Base-by-base conservation (phyloP, 2,329 filamentous ascomycete genomes). In the Sordariomycetes sp. region DNA sequence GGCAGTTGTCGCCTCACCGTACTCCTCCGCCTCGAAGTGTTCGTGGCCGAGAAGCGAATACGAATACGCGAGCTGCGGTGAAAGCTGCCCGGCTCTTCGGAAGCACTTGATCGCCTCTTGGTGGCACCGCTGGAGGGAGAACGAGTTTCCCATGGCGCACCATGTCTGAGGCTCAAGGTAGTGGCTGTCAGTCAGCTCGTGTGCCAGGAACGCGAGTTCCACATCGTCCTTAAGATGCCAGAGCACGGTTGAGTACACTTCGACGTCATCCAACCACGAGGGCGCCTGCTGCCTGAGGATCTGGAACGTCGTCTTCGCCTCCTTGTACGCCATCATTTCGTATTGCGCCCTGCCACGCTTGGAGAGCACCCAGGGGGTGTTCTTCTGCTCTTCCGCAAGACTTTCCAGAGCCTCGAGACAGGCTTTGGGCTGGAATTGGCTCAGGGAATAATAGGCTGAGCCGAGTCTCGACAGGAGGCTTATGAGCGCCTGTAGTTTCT, bases 221-320 rank as follows among this genome's bases (percentile, higher is more conserved):
- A 63, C 58, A 46, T 64, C 63, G 16, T 64, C 62, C 50, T 64
- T 64, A 14, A 64, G 63, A 54, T 64, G 62, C 63, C 63, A 64
- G 16, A 64, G 48, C 34, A 63, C 59, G 2, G 60, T 64, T n/a
- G 63, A 64, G 55, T 62, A 64, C 14, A 64, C 54, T 37, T 64
- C 63, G 11, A 64, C 46, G n/a, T 63, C 63, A 37, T 64, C 63
- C 11, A 61, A 54, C 63, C 63, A 64, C 3, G 62, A 55, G 5
- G 63, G 62, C 10, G 60, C 58, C 22, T 60, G 50, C 35, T 58
- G 58, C 1, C 62, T 61, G 11, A 64, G 61, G 14, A 54, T 50
- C 46, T 61, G 60, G 55, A 64, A 64, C 10, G 60, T 62, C 32
- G 54, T 25, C 35, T 59, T 62, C n/a, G 63, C 60, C 18, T 64